Evolutionary conservation across 2,329 filamentous ascomycete species (phyloP), one percentile per base, ranked within the genome.

Genomic region (Colletotrichum godetiae): DNA sequence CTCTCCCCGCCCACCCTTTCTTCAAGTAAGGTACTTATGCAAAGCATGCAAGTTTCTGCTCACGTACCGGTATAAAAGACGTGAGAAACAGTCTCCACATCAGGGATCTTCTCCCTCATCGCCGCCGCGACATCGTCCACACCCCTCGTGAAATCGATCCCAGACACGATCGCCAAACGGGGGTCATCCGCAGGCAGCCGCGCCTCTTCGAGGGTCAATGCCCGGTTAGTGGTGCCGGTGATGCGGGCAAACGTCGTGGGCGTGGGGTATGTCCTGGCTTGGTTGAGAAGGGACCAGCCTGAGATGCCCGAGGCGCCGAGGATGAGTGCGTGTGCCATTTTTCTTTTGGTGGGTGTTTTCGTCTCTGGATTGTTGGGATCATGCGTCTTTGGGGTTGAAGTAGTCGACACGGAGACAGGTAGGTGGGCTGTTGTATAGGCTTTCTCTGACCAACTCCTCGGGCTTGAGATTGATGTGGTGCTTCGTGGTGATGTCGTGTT

Each of bases 301-400:
- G 76, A 77, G 27, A 76, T 77, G 6, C 76, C 75, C 4, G 66
- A 74, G 56, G 75, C 76, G 3, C 76, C 74, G n/a, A 77, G 61
- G 31, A 77, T 61, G 2, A 77, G 62, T 31, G 75, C 75, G 49
- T 76, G 74, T 7, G 75, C 66, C 75, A 76, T 75, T 42, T 42
- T 42, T 2, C 15, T 15, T 6, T 19, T 19, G 35, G 33, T 35
- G n/a, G 33, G 10, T 35, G 11, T 13, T 3, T 13, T 35, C 33
- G 11, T 35, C 13, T n/a, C n/a, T n/a, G n/a, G n/a, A n/a, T n/a
- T n/a, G n/a, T n/a, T n/a, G n/a, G n/a, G n/a, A n/a, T n/a, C n/a
- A n/a, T n/a, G n/a, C n/a, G n/a, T n/a, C n/a, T n/a, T n/a, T n/a
- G n/a, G n/a, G n/a, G n/a, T n/a, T n/a, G n/a, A n/a, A n/a, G n/a